These are phyloP conservation scores for Emydomyces testavorans DNA, from an alignment of 2,329 filamentous ascomycete genomes.

Conservation along the genomic window DNA sequence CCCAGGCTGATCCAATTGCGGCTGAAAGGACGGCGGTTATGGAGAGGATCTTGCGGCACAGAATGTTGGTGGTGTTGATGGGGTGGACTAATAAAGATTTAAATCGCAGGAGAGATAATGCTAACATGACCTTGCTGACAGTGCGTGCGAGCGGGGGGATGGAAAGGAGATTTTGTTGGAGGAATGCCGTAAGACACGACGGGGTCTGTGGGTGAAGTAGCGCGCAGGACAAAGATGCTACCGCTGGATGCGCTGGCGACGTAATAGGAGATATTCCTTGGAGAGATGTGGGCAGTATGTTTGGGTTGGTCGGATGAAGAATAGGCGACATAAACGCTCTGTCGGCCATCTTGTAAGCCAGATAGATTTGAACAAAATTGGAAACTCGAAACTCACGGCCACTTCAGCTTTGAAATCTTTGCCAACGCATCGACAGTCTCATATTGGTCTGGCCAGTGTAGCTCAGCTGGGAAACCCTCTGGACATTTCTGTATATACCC, in stretches of 20 bases:
- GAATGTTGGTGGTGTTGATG: conserved; percentile 50
- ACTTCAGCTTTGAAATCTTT: conserved; percentile 66
- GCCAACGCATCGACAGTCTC: conserved; percentile 72
- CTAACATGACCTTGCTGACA: conserved; percentile 54
- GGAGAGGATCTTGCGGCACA: conserved; percentile 59
- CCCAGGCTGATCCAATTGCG: conserved; percentile 79
- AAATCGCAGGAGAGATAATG: conserved; percentile 56
- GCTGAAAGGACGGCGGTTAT: conserved; percentile 69
- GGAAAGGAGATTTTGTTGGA: conserved; percentile 74
- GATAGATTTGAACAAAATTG: background rate
- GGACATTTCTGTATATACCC: conserved; percentile 70
- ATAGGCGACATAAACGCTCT: conserved; percentile 74
- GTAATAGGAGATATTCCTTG: conserved; percentile 67
- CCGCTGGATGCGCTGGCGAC: conserved; percentile 73
- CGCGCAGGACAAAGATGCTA: conserved; percentile 75
- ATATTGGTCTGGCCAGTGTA: conserved; percentile 63
- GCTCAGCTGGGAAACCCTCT: conserved; percentile 50
- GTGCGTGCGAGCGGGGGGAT: conserved; percentile 70
- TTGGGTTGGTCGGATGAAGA: conserved; percentile 60
- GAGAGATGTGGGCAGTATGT: conserved; percentile 47
- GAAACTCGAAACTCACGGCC: conserved; percentile 54
- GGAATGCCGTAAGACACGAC: conserved; percentile 74
- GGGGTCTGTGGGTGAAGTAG: conserved; percentile 78
- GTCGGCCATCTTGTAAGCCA: conserved; percentile 4
- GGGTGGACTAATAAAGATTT: conserved; percentile 59